A percentile compares a stretch with the other conserved stretches of the same genome.
These are phyloP conservation scores for Kluyveromyces wickerhamii DNA, from an alignment of 805 yeast species.

Conservation along the genomic window DNA sequence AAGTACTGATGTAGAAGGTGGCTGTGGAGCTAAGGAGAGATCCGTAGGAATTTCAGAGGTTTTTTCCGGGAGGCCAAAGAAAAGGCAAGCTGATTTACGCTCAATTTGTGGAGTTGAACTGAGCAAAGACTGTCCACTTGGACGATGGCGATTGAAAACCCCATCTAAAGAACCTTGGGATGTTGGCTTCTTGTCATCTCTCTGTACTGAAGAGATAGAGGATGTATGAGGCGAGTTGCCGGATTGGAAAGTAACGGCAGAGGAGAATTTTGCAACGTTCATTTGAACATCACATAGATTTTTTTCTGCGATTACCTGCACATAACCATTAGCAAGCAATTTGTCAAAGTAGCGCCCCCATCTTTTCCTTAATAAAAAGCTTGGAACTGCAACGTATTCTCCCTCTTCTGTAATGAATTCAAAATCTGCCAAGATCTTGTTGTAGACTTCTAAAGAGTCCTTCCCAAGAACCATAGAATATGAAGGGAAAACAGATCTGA, in stretches of 20 bases:
- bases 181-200: not conserved
- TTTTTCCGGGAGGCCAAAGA: not conserved
- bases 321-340: constrained; percentile 55
- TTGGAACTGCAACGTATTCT: constrained; percentile 54
- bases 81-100: constrained; percentile 5
- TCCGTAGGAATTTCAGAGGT: no score
- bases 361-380: constrained; percentile 53
- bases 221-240: constrained; percentile 10
- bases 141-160: constrained; percentile 5
- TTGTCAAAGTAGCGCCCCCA: constrained; percentile 72
- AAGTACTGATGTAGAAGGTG: not conserved
- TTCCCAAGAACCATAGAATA: constrained; percentile 73
- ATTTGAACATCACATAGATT: constrained; percentile 7
- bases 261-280: not conserved
- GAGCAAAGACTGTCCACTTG: not conserved
- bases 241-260: not conserved
- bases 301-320: constrained; percentile 39
- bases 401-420: constrained; percentile 68
- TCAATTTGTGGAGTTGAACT: constrained; percentile 4
- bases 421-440: constrained; percentile 58
- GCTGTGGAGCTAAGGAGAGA: not conserved
- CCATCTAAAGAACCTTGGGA: constrained; percentile 13
- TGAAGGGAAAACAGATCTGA: constrained; percentile 64
- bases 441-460: constrained; percentile 61
- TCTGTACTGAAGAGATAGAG: constrained; percentile 6